Evolutionary conservation across 345 rosid species (phyloP).

Genomic region (Sonneratia caseolaris): DNA sequence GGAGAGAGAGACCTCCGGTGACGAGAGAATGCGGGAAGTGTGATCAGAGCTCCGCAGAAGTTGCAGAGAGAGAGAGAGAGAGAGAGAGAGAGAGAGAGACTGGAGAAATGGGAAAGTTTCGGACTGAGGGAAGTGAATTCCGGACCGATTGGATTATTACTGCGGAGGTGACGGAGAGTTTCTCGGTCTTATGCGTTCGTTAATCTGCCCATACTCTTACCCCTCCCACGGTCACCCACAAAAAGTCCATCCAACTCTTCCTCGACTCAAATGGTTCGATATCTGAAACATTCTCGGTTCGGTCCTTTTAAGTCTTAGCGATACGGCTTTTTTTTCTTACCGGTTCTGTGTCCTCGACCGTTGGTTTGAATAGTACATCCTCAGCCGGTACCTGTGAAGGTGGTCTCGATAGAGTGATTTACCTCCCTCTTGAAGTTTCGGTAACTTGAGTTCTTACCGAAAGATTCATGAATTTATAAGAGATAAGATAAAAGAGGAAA

Average conservation of each 20-base stretch:
- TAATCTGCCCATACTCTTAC: no score
- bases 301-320: no score
- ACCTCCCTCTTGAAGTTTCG: no score
- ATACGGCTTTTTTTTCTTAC: no score
- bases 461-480: neutral
- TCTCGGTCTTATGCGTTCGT: neutral
- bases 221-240: no score
- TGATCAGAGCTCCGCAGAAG: neutral
- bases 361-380: no score
- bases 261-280: neutral
- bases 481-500: no score
- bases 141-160: slow-evolving; percentile 2
- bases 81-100: slow-evolving; percentile 4
- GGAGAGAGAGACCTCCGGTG: slow-evolving; percentile 8
- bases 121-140: neutral
- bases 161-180: neutral
- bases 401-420: no score
- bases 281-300: no score
- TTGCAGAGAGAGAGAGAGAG: neutral
- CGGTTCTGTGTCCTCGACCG: no score
- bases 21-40: slow-evolving; percentile 3
- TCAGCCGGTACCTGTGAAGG: no score
- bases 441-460: no score
- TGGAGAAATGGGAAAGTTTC: neutral
- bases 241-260: neutral